Conservation (phyloP, 305 asterid genomes). For the Fraxinus baroniana region DNA sequence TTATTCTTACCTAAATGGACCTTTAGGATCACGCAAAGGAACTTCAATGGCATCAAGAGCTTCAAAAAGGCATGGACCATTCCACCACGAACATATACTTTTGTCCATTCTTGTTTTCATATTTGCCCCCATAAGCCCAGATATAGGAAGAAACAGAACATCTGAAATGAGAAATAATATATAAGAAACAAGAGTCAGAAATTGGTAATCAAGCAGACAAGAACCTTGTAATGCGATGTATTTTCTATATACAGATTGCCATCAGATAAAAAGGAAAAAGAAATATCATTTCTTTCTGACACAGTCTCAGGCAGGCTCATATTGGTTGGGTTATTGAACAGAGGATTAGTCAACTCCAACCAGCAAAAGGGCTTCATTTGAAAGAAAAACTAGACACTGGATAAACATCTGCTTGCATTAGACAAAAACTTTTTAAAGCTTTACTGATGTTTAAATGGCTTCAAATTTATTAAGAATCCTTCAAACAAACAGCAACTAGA, state of each 20-base stretch:
- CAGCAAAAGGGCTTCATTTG: background rate
- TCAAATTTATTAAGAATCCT: background rate
- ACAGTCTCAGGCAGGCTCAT: background rate
- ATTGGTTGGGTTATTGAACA: background rate
- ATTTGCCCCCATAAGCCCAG: slow-evolving; percentile 78
- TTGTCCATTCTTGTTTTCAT: slow-evolving; percentile 64
- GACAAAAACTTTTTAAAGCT: background rate
- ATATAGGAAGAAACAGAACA: slow-evolving; percentile 86
- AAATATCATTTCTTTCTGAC: background rate
- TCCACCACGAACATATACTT: slow-evolving; percentile 79
- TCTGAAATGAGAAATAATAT: slow-evolving; percentile 43
- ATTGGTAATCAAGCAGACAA: slow-evolving; percentile 4
- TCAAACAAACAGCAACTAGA: background rate
- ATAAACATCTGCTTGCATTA: slow-evolving; percentile 5
- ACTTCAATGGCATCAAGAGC: slow-evolving; percentile 79
- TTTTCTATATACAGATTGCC: background rate
- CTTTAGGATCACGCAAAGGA: slow-evolving; percentile 81
- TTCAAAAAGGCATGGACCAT: slow-evolving; percentile 87
- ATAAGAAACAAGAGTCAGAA: background rate
- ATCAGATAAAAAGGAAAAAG: background rate
- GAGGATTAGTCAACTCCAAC: background rate
- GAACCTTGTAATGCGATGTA: background rate
- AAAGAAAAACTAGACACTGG: background rate
- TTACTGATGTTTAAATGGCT: background rate
- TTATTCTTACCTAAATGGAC: slow-evolving; percentile 69